phyloP scores from a whole-genome alignment of 2,329 filamentous ascomycete genomes.

The Alternaria burnsii region DNA sequence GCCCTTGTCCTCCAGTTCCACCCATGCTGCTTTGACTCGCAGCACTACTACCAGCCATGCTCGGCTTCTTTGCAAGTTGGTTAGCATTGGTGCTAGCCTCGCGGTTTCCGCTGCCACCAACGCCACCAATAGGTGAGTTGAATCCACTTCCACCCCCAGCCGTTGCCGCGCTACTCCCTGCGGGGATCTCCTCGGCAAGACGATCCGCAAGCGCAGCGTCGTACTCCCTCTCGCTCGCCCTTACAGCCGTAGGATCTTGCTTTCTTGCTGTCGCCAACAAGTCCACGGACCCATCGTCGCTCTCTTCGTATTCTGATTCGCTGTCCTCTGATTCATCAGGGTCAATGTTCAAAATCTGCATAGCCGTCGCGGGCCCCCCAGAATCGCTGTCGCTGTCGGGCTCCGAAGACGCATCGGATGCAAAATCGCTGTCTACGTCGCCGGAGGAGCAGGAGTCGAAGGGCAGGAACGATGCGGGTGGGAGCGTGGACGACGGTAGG shows the following conservation, averaged over 20 bases:
- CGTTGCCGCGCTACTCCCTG: constrained; percentile 59
- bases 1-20: no score
- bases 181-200: constrained; percentile 58
- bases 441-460: constrained; percentile 49
- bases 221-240: constrained; percentile 56
- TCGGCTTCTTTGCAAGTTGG: neutral
- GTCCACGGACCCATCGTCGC: constrained; percentile 53
- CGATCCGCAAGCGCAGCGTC: constrained; percentile 58
- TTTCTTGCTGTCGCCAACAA: constrained; percentile 56
- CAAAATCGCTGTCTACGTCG: constrained; percentile 47
- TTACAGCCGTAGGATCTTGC: constrained; percentile 54
- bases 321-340: constrained; percentile 13
- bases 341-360: constrained; percentile 44
- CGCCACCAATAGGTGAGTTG: constrained; percentile 47
- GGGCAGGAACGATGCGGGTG: constrained; percentile 55
- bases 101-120: no score
- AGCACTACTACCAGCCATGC: neutral
- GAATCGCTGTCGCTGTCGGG: constrained; percentile 12
- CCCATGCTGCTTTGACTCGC: constrained; percentile 19
- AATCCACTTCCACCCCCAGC: constrained; percentile 60
- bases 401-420: constrained; percentile 48
- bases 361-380: constrained; percentile 31
- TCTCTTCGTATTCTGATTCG: constrained; percentile 38
- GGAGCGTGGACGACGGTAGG: constrained; percentile 56
- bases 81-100: no score